Base-by-base conservation (phyloP, 2,329 filamentous ascomycete species). In the Neopestalotiopsis sp. region DNA sequence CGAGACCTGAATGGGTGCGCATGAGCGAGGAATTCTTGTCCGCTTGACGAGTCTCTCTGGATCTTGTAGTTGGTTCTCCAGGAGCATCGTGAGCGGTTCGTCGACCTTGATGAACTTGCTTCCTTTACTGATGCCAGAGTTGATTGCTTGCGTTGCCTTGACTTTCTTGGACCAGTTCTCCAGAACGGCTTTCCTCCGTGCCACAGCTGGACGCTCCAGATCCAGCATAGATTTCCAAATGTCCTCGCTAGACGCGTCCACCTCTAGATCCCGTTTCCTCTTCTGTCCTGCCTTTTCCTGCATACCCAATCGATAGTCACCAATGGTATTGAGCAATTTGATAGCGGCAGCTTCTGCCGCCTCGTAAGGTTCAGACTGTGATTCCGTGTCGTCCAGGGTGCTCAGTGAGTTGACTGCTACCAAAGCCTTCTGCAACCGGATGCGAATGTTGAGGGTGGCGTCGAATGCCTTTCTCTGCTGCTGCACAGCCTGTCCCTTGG, bases 151-250 rank as follows among this genome's bases (percentile, higher is more conserved):
- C n/a, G 85, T 83, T 63, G 86, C 88, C 73, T 90, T 89, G 28
- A 94, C 91, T 80, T 95, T 96, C 68, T 86, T 84, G 20, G 94
- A 96, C 96, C 96, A 99, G 80, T 97, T 97, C 77, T 97, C 92
- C 13, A 99, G 86, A 0, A 91, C 88, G 24, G 89, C 87, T 72
- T 91, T 90, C 67, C 95, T 90, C 73, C 90, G 88, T 5, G 87
- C 81, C 28, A 87, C 76, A 1, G 87, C 85, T 2, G 84, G 81
- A 32, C 86, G 77, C 76, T 98, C 94, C 7, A 91, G 85, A 1
- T 84, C 82, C 71, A 90, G 83, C 82, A 96, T 91, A 62, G 89
- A 87, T 14, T 88, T 84, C 93, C 93, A 97, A 2, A 97, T 89
- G 2, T 89, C 86, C 17, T 88, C 83, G 9, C 86, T 90, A 1